Evolutionary conservation across 169 alveolate genomes (phyloP), one percentile per base, ranked within the genome.

Genomic region (Plasmodium malariae): DNA sequence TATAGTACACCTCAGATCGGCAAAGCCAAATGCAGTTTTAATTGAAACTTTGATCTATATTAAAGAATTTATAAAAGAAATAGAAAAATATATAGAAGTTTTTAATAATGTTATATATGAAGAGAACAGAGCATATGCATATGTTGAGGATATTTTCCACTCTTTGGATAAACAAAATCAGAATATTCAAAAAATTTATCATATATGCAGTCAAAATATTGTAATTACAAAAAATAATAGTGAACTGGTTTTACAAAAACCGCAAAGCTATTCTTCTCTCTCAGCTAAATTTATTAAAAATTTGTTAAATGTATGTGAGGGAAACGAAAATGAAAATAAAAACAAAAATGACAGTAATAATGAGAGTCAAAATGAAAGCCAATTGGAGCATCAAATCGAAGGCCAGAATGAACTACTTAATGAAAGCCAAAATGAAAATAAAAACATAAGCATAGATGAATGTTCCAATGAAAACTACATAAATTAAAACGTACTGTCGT

Each of bases 1-100:
- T 54, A 67, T 83, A 12, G 85, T 83, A 51, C 91, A 83, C 43
- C 73, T 83, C 0, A 83, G 91, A 70, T 83, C 91, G 19, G 48
- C 85, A 26, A 83, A 51, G 21, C 85, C 91, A 83, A 83, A 83
- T 68, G 86, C 30, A 36, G 45, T 83, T 43, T 62, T 83, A 37
- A 68, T 83, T 21, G 91, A 83, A 51, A 83, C 91, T 48, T 70
- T 83, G 40, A 83, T 32, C 7, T 36, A 65, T 67, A 83, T 83
- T 55, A 83, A 83, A 83, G 86, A 83, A 59, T 68, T 67, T 70
- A 55, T 83, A 67, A 83, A 83, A 37, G 91, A 83, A 83, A 83
- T 83, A 67, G 67, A 83, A 83, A 83, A 83, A 43, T 83, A 83
- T 70, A 83, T 83, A 21, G 34, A 68, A 37, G 26, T 83, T 24